A percentile compares a stretch with the other conserved stretches of the same genome.
phyloP scores from a whole-genome alignment of 176 grass and related monocot genomes.

The Rhynchospora tenuis region DNA sequence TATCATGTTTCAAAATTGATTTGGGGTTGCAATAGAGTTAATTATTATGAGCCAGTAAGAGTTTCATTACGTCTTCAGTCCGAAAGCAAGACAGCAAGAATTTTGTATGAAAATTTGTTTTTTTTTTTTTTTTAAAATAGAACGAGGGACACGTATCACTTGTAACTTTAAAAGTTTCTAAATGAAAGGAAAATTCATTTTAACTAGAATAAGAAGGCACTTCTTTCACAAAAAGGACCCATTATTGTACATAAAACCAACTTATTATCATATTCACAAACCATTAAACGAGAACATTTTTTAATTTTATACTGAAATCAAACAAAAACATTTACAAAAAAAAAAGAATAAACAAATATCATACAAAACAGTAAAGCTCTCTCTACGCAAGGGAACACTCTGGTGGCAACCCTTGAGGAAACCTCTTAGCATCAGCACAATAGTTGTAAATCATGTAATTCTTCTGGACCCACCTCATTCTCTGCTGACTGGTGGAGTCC shows the following conservation, averaged over 20 bases:
- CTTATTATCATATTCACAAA: neutral
- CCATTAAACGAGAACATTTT: neutral
- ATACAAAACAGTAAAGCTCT: neutral
- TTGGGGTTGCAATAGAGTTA: no score
- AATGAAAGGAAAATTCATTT: no score
- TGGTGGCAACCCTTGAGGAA: slow-evolving; percentile 42
- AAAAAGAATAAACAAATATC: slow-evolving; percentile 16
- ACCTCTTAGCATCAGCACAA: slow-evolving; percentile 61
- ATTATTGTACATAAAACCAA: neutral
- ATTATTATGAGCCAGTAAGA: no score
- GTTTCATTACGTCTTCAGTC: no score
- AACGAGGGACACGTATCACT: no score
- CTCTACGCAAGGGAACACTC: slow-evolving; percentile 46
- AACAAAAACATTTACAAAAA: neutral
- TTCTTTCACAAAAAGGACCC: neutral
- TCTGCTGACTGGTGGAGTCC: slow-evolving; percentile 49
- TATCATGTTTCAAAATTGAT: no score
- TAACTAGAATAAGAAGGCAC: no score
- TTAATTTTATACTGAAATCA: neutral
- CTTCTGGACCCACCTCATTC: slow-evolving; percentile 61
- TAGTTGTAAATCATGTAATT: slow-evolving; percentile 95
- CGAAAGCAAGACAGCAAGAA: no score
- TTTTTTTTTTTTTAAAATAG: no score
- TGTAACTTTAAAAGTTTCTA: no score
- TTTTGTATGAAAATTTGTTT: no score